Percentiles rank a stretch among this genome's conserved stretches.
These are phyloP conservation scores for Eutypa lata DNA, from an alignment of 2,329 filamentous ascomycete genomes.

Conservation along the genomic window DNA sequence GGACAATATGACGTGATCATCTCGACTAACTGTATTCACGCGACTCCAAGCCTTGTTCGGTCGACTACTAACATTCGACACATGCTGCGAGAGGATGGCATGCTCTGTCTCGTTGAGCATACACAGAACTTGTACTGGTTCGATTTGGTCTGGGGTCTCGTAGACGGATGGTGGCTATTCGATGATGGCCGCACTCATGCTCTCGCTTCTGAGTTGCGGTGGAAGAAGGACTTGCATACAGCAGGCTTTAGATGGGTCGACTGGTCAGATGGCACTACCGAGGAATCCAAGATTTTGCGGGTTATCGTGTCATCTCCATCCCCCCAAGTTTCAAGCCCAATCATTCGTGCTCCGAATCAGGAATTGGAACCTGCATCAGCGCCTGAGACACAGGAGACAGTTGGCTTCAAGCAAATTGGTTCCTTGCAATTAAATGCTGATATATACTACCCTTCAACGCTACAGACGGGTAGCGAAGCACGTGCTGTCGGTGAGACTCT, in stretches of 20 bases:
- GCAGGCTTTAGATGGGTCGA: conserved; percentile 22
- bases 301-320: conserved; percentile 25
- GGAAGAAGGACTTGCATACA: conserved; percentile 14
- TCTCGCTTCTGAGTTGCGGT: conserved; percentile 18
- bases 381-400: too few species aligned
- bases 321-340: conserved; percentile 22
- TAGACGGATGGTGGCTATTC: conserved; percentile 35
- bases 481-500: too few species aligned
- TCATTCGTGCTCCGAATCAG: too few species aligned
- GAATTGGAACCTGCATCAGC: too few species aligned
- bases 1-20: too few species aligned
- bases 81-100: conserved; percentile 27
- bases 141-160: conserved; percentile 30
- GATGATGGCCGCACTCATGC: conserved; percentile 25
- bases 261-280: conserved; percentile 21
- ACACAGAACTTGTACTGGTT: conserved; percentile 26
- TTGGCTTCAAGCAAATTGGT: too few species aligned
- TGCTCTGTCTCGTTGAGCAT: conserved; percentile 28
- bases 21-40: conserved; percentile 35
- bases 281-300: conserved; percentile 21
- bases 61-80: conserved; percentile 23
- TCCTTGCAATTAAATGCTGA: too few species aligned
- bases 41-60: conserved; percentile 22
- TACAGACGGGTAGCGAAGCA: too few species aligned
- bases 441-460: conserved; percentile 33